A percentile compares a stretch with the other conserved stretches of the same genome.
Evolutionary conservation across 306 rosid species (phyloP).

Genomic region (Sophora flavescens): DNA sequence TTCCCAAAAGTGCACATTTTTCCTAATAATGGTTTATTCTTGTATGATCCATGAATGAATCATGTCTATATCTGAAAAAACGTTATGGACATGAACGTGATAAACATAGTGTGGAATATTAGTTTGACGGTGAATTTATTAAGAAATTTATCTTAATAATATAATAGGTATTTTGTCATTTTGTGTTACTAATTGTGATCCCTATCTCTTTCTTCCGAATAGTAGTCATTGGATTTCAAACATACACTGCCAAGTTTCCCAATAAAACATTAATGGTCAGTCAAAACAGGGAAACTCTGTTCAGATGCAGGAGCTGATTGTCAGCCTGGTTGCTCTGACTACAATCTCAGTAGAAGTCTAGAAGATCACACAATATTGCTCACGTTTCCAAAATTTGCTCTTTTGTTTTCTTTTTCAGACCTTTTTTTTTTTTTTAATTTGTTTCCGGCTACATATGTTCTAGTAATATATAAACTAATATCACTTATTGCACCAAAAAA

Average conservation of each 20-base stretch:
- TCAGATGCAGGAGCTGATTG: too few species aligned
- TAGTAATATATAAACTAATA: too few species aligned
- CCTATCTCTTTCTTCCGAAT: neutral
- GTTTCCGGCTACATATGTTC: too few species aligned
- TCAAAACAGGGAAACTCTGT: too few species aligned
- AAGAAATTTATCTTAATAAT: neutral
- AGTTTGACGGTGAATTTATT: neutral
- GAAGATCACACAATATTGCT: neutral
- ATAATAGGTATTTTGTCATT: too few species aligned
- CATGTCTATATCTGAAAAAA: too few species aligned
- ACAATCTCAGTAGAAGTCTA: neutral
- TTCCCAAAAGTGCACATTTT: neutral
- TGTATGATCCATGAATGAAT: conserved; percentile 4
- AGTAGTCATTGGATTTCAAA: neutral
- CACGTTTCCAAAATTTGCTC: conserved; percentile 9
- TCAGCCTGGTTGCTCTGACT: neutral
- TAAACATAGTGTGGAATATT: neutral
- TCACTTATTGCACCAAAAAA: too few species aligned
- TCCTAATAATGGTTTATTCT: neutral
- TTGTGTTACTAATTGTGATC: too few species aligned
- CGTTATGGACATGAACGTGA: neutral
- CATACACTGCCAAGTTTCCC: neutral
- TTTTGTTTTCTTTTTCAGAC: too few species aligned
- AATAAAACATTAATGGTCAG: neutral
- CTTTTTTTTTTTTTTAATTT: too few species aligned